Conservation (phyloP, 257 asterid species). For the Parsonsia alboflavescens region DNA sequence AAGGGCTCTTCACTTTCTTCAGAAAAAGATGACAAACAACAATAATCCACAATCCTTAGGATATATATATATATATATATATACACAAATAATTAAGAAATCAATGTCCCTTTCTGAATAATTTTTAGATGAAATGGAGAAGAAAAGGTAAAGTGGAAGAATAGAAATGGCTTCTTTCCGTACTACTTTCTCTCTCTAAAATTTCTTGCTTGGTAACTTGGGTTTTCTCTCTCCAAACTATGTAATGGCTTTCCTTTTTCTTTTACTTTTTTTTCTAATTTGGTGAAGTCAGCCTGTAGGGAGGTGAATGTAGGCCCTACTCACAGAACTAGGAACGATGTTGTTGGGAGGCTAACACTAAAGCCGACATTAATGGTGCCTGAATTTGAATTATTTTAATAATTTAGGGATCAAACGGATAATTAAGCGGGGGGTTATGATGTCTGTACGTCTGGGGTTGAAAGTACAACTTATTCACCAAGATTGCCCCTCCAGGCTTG, state of each 20-base stretch:
- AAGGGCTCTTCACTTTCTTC: slow-evolving; percentile 13
- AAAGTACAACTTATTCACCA: background rate
- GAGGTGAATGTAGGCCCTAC: slow-evolving; percentile 17
- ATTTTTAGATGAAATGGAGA: background rate
- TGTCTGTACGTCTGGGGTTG: background rate
- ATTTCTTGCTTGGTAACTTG: background rate
- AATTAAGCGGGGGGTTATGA: background rate
- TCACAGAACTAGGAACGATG: slow-evolving; percentile 7
- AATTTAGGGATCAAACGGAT: background rate
- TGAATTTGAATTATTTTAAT: background rate
- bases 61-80: background rate
- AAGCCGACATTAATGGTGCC: slow-evolving; percentile 23
- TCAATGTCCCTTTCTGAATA: background rate
- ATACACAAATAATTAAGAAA: background rate
- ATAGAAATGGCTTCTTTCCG: background rate
- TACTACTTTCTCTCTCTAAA: slow-evolving; percentile 22
- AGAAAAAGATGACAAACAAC: background rate
- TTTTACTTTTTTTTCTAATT: background rate
- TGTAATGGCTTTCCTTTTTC: background rate
- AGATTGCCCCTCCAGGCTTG: background rate
- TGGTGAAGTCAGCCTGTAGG: background rate
- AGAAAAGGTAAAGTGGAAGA: slow-evolving; percentile 6
- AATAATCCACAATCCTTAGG: background rate
- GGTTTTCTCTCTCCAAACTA: slow-evolving; percentile 29
- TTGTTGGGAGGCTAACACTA: slow-evolving; percentile 10